Base-by-base conservation (phyloP, 2,329 filamentous ascomycete genomes). In the Venturia nashicola region DNA sequence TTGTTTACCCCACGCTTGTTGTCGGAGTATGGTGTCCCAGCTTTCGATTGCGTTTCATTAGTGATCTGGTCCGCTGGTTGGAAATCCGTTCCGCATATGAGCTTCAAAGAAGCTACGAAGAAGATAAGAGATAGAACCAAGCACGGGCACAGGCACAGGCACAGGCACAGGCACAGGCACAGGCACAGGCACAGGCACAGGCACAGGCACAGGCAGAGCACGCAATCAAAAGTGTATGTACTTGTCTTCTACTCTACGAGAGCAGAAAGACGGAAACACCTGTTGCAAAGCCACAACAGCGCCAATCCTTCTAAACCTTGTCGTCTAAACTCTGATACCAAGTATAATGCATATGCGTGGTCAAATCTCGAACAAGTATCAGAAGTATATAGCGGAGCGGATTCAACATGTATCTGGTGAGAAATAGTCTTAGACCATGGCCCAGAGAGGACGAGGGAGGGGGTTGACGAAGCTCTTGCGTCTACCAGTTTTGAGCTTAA, bases 401-500 rank as follows among this genome's bases (percentile, higher is more conserved):
- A 36, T 36, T 14, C 7, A 36, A 36, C 36, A 34, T 2, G 20
- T 20, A 3, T 36, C 18, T 2, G 14, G 32, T 16, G 18, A 14
- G 51, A 57, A 27, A 36, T 11, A 20, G 16, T 44, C 36, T 60
- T 9, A 63, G 16, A 63, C 61, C 51, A 63, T 55, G 39, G 61
- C 61, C 61, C 61, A 63, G 18, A 63, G 51, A 42, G 61, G 61
- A 12, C 61, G 46, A 34, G 61, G 61, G 18, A 63, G 61, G 12
- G 61, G 36, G 18, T 55, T 54, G 11, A 36, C 36, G 34, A 42
- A 20, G n/a, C 32, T 39, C 23, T 54, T 27, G 16, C 51, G 43
- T 48, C 44, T 51, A 34, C 61, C 46, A 4, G 61, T 63, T 65
- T 70, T 65, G 69, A 65, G 75, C 62, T 70, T 72, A 23, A 71